Conservation (phyloP, 2,329 filamentous ascomycete genomes). For the Fusarium graminum region DNA sequence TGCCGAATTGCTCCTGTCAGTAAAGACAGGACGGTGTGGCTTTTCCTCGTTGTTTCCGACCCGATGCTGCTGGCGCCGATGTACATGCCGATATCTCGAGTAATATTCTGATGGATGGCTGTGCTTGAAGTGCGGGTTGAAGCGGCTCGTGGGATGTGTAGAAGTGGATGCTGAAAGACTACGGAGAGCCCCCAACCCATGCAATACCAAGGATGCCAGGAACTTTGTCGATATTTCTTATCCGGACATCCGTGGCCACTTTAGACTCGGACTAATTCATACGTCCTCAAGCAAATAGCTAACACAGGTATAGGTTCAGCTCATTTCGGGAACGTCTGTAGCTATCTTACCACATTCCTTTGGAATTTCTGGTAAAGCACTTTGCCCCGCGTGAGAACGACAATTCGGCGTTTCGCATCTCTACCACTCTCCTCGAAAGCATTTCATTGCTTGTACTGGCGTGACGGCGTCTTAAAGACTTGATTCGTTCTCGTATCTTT, state of each 20-base stretch:
- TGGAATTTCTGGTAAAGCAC: slow-evolving; percentile 56
- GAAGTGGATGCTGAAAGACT: background rate
- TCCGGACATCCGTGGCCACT: background rate
- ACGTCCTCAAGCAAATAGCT: slow-evolving; percentile 32
- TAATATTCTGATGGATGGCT: background rate
- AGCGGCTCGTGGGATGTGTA: background rate
- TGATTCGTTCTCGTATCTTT: slow-evolving; percentile 52
- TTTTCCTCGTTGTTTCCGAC: background rate
- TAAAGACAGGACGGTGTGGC: background rate
- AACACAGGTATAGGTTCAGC: slow-evolving; percentile 54
- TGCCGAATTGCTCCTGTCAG: background rate
- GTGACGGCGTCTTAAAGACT: slow-evolving; percentile 58
- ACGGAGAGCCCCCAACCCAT: background rate
- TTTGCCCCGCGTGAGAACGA: slow-evolving; percentile 48
- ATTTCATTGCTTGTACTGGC: slow-evolving; percentile 55
- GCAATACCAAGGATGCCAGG: background rate
- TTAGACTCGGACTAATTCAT: slow-evolving; percentile 3
- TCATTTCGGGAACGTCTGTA: slow-evolving; percentile 58
- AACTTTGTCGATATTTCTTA: background rate
- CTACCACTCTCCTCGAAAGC: slow-evolving; percentile 46
- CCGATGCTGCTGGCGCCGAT: background rate
- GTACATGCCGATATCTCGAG: background rate
- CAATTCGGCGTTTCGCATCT: slow-evolving; percentile 48
- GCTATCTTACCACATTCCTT: slow-evolving; percentile 58
- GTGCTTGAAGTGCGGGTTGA: background rate